Base-by-base conservation (phyloP, 2,329 filamentous ascomycete species). In the Sporothrix brasiliensis region DNA sequence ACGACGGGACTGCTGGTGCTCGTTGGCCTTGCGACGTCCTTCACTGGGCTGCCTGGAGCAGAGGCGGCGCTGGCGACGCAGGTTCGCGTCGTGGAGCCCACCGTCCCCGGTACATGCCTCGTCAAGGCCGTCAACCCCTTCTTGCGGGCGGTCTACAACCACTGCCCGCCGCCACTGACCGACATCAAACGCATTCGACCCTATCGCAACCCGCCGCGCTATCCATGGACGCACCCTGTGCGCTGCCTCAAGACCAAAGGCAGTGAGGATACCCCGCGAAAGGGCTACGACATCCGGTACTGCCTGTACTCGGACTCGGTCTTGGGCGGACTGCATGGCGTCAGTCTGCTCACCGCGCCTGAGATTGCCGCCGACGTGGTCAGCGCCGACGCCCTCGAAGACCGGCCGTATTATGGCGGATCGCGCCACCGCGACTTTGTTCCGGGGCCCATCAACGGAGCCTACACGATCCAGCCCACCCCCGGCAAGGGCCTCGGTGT, bases 401-500 rank as follows among this genome's bases (percentile, higher is more conserved):
- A 76, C 49, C 69, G 60, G 69, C 71, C 67, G 65, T 68, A 53
- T 19, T 58, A 73, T 73, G 75, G 72, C 60, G 50, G 70, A 63
- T 71, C 71, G 72, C 73, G 72, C 50, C 24, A 52, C 69, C 68
- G 72, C 30, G 10, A 49, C 19, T n/a, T 72, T 67, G 47, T 44
- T 21, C 67, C 19, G 60, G 70, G 49, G 54, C 56, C 71, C 16
- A 30, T 74, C 14, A 61, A 60, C 11, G 68, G 71, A 11, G 41
- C 76, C 0, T 80, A 79, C 70, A 71, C 73, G 21, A 67, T 79
- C 47, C 53, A 71, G 30, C 73, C 76, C 4, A 73, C 78, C 0
- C 73, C 75, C 1, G 77, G 76, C 0, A 79, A 78, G 65, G 79
- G 78, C 0, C 71, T 76, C 14, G 79, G 79, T 10, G 76, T 78